Base-by-base conservation (phyloP, 2,329 filamentous ascomycete genomes). In the Orbilia brochopaga region DNA sequence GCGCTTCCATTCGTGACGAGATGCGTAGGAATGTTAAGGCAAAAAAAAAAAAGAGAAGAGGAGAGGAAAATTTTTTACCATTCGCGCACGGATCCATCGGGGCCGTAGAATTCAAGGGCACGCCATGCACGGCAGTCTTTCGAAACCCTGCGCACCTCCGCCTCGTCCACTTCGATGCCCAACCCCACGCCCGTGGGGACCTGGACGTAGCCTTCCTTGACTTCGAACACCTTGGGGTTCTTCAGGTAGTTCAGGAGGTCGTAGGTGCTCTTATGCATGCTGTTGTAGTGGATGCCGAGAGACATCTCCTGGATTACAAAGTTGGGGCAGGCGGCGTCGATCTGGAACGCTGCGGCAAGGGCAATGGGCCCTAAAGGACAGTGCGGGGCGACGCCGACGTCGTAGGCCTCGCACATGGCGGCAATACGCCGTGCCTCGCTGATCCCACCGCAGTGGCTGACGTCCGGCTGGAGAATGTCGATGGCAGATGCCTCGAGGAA, bases 271-370 rank as follows among this genome's bases (percentile, higher is more conserved):
- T 83, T 84, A 27, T 73, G 76, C 75, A 84, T 83, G 2, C 79
- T 79, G 75, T 92, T 92, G 77, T 92, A 92, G 78, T 92, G 90
- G 75, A 92, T 92, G 0, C 89, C 90, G 30, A 91, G 77, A 59
- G 86, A 88, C 90, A 91, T 91, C 78, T 92, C 89, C 76, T 90
- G 86, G 32, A 92, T 91, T 0, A 84, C 85, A 77, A 89, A 91
- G 78, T 88, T 91, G 19, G 83, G 83, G 19, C 81, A 85, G 8
- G 79, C 81, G 19, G 84, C 81, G 23, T 86, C 87, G 0, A 91
- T 84, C 73, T 91, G 89, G 44, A 91, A 82, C 62, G 84, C 87
- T 0, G 89, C 89, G 0, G 89, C 89, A 15, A 91, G 80, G 0
- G 89, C 88, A 55, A 92, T 88, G 0, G 89, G 89, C 0, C 89